Evolutionary conservation across 2,329 filamentous ascomycete genomes (phyloP).

Genomic region (Hypoxylon sp.): DNA sequence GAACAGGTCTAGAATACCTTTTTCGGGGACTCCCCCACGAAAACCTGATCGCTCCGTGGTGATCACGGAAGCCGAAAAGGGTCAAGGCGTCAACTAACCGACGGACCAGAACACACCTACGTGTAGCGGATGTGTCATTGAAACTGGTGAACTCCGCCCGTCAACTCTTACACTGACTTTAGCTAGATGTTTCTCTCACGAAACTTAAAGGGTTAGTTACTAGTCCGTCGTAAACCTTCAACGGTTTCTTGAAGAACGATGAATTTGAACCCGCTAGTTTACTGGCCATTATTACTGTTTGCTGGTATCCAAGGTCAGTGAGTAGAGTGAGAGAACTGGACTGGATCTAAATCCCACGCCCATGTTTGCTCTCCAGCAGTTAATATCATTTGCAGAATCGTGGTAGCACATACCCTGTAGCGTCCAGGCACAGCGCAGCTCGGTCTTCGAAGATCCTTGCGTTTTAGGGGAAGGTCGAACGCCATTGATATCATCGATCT

Average conservation of each 20-base stretch:
- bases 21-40: constrained; percentile 28
- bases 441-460: constrained; percentile 38
- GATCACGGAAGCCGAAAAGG: constrained; percentile 32
- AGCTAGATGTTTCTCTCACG: not conserved
- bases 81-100: constrained; percentile 31
- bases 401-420: constrained; percentile 32
- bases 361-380: constrained; percentile 18
- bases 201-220: constrained; percentile 19
- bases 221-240: constrained; percentile 15
- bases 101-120: constrained; percentile 8
- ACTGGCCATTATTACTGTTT: constrained; percentile 13
- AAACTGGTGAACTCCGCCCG: constrained; percentile 1
- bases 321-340: constrained; percentile 10
- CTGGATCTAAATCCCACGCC: constrained; percentile 20
- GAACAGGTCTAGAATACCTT: constrained; percentile 23
- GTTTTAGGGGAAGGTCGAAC: constrained; percentile 32
- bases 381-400: constrained; percentile 36
- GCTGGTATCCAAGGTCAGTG: constrained; percentile 8
- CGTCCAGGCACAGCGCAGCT: constrained; percentile 38
- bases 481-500: constrained; percentile 44
- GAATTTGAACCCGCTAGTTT: not conserved
- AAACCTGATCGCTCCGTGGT: constrained; percentile 34
- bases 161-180: not conserved
- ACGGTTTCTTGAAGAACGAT: not conserved
- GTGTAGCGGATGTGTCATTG: constrained; percentile 14